A percentile compares a stretch with the other conserved stretches of the same genome.
Conservation (phyloP, 331 rosid species). For the Pyrus hybrid region DNA sequence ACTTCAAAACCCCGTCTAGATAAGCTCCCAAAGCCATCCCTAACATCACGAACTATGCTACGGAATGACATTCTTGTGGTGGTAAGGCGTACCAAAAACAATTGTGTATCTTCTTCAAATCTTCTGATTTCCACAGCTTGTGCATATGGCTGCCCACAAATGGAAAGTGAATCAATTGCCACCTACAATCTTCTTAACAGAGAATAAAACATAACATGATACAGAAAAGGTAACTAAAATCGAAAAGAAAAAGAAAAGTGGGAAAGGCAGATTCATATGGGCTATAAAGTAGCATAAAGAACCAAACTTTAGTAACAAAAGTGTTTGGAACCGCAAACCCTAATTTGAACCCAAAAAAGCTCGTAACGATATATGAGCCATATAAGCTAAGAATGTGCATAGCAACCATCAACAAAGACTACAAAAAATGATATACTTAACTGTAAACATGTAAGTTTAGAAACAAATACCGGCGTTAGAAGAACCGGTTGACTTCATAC, state of each 20-base stretch:
- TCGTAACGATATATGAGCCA: neutral
- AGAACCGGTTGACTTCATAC: neutral
- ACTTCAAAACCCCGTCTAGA: constrained; percentile 78
- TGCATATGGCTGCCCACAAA: constrained; percentile 37
- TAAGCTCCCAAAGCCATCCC: constrained; percentile 83
- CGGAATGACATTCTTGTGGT: constrained; percentile 70
- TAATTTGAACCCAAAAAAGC: neutral
- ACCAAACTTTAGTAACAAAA: neutral
- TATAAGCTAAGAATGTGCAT: neutral
- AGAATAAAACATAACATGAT: neutral
- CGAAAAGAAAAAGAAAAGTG: neutral
- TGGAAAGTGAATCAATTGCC: constrained; percentile 18
- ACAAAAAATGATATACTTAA: neutral
- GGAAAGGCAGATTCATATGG: constrained; percentile 10
- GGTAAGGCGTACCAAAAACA: constrained; percentile 7
- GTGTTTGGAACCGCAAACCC: neutral
- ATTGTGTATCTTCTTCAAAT: constrained; percentile 5
- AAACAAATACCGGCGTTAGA: neutral
- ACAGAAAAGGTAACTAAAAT: constrained; percentile 1
- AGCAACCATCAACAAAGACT: neutral
- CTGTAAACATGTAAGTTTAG: neutral
- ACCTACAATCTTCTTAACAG: constrained; percentile 1
- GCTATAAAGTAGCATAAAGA: constrained; percentile 3
- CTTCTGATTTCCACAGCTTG: constrained; percentile 21
- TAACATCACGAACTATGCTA: constrained; percentile 80